Evolutionary conservation across 2,329 filamentous ascomycete genomes (phyloP).

Genomic region (Fusarium sp.): DNA sequence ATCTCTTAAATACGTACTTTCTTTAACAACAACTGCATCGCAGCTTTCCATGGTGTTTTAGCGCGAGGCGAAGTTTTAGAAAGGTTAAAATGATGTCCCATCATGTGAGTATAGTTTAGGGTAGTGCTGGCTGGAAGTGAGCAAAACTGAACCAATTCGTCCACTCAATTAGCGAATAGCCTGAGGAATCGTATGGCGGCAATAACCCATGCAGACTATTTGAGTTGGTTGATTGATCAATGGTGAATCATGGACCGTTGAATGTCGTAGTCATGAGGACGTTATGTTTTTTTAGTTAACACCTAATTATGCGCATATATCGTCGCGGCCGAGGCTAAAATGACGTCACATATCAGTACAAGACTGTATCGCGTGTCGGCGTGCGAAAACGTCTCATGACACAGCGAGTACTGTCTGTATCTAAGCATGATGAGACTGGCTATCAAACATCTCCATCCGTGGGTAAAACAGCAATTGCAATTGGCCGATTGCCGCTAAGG

Average conservation of each 20-base stretch:
- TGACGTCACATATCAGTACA: conserved; percentile 27
- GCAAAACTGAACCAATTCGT: too few relatives aligned
- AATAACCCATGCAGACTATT: neutral
- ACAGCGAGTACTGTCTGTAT: neutral
- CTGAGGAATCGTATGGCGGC: neutral
- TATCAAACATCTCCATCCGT: conserved; percentile 1
- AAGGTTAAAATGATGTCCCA: neutral
- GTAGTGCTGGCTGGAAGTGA: neutral
- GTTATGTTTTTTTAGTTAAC: neutral
- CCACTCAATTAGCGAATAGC: too few relatives aligned
- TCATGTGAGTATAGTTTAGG: neutral
- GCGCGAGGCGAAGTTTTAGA: too few relatives aligned
- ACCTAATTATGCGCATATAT: neutral
- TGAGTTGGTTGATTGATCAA: neutral
- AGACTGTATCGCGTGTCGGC: conserved; percentile 17
- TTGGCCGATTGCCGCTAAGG: conserved; percentile 21
- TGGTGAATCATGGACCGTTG: conserved; percentile 17
- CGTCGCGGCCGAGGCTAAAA: neutral
- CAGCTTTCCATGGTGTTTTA: too few relatives aligned
- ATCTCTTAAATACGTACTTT: too few relatives aligned
- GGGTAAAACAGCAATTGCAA: conserved; percentile 3
- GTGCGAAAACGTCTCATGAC: conserved; percentile 1
- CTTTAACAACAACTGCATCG: too few relatives aligned
- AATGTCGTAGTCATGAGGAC: conserved; percentile 1
- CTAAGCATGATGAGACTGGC: neutral